Evolutionary conservation across 139 green algal genomes (phyloP).

Genomic region (Chlorella sp.): DNA sequence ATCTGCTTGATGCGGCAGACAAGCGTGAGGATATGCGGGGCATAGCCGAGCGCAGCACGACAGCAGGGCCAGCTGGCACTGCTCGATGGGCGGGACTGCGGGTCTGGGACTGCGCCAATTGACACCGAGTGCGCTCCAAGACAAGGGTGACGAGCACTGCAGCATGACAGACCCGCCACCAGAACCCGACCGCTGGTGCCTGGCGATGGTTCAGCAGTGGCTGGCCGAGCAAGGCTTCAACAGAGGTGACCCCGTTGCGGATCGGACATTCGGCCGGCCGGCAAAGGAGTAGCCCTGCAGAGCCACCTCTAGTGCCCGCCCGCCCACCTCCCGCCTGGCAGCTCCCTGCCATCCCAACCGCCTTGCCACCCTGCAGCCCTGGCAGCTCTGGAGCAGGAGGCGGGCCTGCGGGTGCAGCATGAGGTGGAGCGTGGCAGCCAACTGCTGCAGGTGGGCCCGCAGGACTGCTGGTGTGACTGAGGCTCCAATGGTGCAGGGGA

Average conservation of each 20-base stretch:
- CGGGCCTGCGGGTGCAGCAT: slow-evolving; percentile 48
- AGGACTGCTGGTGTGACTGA: neutral
- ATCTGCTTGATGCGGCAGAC: too few relatives aligned
- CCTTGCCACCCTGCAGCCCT: slow-evolving; percentile 53
- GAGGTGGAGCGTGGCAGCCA: slow-evolving; percentile 53
- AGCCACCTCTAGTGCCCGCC: too few relatives aligned
- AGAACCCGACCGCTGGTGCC: slow-evolving; percentile 52
- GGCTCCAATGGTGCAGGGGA: neutral
- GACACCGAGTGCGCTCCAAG: too few relatives aligned
- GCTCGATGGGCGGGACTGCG: too few relatives aligned
- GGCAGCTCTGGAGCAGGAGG: slow-evolving; percentile 53
- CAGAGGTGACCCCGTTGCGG: slow-evolving; percentile 25
- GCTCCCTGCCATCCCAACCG: too few relatives aligned
- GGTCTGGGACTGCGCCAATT: too few relatives aligned
- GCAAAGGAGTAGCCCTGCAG: too few relatives aligned
- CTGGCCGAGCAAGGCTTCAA: slow-evolving; percentile 56
- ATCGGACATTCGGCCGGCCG: too few relatives aligned
- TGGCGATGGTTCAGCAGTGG: slow-evolving; percentile 64
- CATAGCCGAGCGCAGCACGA: too few relatives aligned
- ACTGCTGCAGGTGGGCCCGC: slow-evolving; percentile 54
- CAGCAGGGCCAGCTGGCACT: too few relatives aligned
- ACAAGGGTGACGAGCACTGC: too few relatives aligned
- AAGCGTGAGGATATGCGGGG: too few relatives aligned
- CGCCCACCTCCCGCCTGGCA: neutral
- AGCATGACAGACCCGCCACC: neutral